Conservation (phyloP, 1,139 yeast species). For the Taiozyma sp. region DNA sequence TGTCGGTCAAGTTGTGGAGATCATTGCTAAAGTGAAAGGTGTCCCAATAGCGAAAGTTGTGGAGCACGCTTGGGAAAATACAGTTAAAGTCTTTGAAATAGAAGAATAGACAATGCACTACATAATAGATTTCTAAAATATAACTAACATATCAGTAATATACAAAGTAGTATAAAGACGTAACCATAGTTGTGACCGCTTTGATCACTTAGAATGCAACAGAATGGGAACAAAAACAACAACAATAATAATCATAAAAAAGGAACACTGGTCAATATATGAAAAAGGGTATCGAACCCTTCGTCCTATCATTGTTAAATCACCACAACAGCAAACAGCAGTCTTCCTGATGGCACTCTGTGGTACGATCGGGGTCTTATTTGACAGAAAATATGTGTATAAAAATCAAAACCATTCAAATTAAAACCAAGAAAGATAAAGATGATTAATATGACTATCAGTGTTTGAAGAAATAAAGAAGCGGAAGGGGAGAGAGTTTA, state of each 20-base stretch:
- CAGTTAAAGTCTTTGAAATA: conserved; percentile 49
- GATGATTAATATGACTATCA: neutral
- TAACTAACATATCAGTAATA: neutral
- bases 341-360: neutral
- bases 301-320: neutral
- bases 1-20: conserved; percentile 76
- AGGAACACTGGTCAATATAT: neutral
- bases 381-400: neutral
- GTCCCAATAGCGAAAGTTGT: conserved; percentile 47
- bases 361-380: neutral
- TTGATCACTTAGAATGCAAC: neutral
- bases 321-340: neutral
- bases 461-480: neutral
- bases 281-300: neutral
- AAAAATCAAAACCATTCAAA: neutral
- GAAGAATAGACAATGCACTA: conserved; percentile 9
- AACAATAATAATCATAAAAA: neutral
- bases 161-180: neutral
- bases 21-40: conserved; percentile 55
- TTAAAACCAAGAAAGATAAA: neutral
- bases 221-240: neutral
- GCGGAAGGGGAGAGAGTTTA: neutral
- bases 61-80: conserved; percentile 58
- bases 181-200: neutral
- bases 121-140: conserved; percentile 7